phyloP scores from a whole-genome alignment of 176 grass and related monocot species.

The Cenchrus fungigraminus region DNA sequence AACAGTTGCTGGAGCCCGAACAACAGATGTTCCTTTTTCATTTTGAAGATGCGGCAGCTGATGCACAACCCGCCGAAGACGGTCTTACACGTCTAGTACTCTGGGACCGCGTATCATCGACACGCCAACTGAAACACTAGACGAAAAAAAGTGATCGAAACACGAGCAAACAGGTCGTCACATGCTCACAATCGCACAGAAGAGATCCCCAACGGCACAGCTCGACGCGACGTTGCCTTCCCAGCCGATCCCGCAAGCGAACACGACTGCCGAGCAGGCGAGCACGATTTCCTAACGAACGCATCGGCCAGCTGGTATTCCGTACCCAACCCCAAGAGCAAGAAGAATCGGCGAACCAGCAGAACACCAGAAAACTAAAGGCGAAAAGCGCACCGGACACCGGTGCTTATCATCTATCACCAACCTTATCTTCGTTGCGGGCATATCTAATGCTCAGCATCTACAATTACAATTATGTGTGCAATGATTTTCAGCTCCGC shows the following conservation, averaged over 20 bases:
- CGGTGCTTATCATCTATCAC: not conserved
- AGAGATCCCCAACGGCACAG: not conserved
- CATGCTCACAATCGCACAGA: not conserved
- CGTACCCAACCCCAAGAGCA: not conserved
- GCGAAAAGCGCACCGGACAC: not conserved
- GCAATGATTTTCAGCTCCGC: not conserved
- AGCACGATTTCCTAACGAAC: constrained; percentile 21
- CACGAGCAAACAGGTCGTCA: not conserved
- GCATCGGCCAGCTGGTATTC: not conserved
- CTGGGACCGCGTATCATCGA: not conserved
- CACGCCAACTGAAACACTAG: not conserved
- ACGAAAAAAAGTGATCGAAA: not conserved
- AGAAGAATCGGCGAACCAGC: not conserved
- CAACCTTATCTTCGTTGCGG: not conserved
- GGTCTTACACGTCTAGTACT: not conserved
- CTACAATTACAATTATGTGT: not conserved
- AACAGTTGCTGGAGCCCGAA: too few relatives aligned
- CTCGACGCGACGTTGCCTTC: constrained; percentile 7
- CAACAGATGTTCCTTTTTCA: too few relatives aligned
- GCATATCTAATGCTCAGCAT: not conserved
- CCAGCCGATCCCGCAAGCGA: not conserved
- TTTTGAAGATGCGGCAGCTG: too few relatives aligned
- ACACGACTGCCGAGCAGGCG: not conserved
- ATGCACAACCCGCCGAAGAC: too few relatives aligned
- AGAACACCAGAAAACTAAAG: not conserved